Conservation (phyloP, 1,139 yeast genomes). For the Lodderomyces beijingensis region DNA sequence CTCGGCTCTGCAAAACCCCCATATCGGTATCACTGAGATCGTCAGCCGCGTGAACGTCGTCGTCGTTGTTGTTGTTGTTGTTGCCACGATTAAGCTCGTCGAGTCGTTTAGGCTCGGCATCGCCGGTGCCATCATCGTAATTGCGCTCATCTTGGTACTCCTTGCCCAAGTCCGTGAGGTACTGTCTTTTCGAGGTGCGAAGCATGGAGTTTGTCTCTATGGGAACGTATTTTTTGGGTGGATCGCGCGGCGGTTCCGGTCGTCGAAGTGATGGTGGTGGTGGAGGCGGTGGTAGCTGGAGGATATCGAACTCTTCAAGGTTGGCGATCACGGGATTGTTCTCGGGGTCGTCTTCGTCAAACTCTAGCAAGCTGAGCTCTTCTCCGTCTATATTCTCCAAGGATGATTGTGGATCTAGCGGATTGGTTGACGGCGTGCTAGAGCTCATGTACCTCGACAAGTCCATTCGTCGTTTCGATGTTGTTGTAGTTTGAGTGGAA, state of each 20-base stretch:
- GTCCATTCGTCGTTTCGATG: slow-evolving; percentile 1
- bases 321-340: slow-evolving; percentile 20
- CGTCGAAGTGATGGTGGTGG: slow-evolving; percentile 1
- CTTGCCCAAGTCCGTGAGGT: slow-evolving; percentile 7
- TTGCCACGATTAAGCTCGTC: neutral
- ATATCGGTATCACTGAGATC: slow-evolving; percentile 20
- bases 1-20: slow-evolving; percentile 7
- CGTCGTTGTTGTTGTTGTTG: slow-evolving; percentile 3
- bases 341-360: slow-evolving; percentile 17
- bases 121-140: slow-evolving; percentile 13
- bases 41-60: slow-evolving; percentile 10
- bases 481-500: no score
- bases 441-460: slow-evolving; percentile 1
- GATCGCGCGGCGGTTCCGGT: no score
- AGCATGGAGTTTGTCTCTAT: no score
- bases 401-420: neutral
- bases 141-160: slow-evolving; percentile 12
- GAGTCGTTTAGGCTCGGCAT: neutral
- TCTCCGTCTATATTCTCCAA: neutral
- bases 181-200: slow-evolving; percentile 7
- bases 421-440: no score
- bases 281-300: neutral
- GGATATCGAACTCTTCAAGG: slow-evolving; percentile 12
- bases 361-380: slow-evolving; percentile 6
- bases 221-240: neutral